Percentiles rank a stretch among this genome's conserved stretches.
These are phyloP conservation scores for Mortierella sp. DNA, from an alignment of 371 early-diverging fungal genomes.

Conservation along the genomic window DNA sequence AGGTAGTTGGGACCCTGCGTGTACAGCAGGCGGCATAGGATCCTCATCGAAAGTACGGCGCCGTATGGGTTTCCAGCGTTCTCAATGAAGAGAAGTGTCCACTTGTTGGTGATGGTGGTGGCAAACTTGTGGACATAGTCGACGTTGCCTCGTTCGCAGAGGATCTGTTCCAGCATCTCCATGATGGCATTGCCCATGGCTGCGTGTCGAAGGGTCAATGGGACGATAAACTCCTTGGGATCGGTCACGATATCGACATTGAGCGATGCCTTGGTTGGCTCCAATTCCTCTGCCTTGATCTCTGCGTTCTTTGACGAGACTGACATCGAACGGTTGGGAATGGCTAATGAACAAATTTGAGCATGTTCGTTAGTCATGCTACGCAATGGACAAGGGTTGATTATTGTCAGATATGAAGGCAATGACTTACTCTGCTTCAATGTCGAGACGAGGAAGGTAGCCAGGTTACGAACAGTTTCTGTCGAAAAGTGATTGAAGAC, in stretches of 20 bases:
- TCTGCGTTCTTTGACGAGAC: constrained; percentile 43
- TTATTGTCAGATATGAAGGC: neutral
- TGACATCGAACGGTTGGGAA: constrained; percentile 32
- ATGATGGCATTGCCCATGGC: constrained; percentile 78
- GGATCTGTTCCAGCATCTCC: constrained; percentile 79
- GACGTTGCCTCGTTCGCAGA: constrained; percentile 65
- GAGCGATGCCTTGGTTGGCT: constrained; percentile 24
- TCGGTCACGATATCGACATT: constrained; percentile 59
- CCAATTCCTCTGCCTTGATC: constrained; percentile 26
- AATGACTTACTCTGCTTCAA: constrained; percentile 66
- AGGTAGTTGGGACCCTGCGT: constrained; percentile 69
- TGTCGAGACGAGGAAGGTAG: constrained; percentile 78
- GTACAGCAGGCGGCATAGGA: constrained; percentile 67
- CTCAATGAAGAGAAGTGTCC: constrained; percentile 79
- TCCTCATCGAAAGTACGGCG: constrained; percentile 71
- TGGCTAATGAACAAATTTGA: constrained; percentile 10
- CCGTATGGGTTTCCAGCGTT: constrained; percentile 69
- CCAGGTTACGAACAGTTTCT: constrained; percentile 75
- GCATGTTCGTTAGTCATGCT: neutral
- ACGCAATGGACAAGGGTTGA: neutral
- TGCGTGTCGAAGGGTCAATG: constrained; percentile 57
- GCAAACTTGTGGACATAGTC: constrained; percentile 70
- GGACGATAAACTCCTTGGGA: constrained; percentile 49
- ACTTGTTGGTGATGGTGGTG: constrained; percentile 75
- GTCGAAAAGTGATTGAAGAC: constrained; percentile 72